These are phyloP conservation scores for Diospyros lotus DNA, from an alignment of 148 eudicot species.

Conservation along the genomic window DNA sequence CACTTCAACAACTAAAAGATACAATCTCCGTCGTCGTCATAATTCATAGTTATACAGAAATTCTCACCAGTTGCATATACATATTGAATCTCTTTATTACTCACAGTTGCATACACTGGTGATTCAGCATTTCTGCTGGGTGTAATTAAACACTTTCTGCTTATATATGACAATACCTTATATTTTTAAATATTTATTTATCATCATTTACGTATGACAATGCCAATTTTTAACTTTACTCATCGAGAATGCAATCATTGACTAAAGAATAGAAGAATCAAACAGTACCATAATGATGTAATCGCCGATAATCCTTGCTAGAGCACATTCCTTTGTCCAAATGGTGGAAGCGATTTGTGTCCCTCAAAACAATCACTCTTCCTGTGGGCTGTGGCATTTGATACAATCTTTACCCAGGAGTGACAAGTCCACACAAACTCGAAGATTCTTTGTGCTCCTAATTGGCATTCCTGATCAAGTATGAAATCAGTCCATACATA, in stretches of 20 bases:
- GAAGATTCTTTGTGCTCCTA: conserved; percentile 29
- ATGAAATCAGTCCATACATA: conserved; percentile 30
- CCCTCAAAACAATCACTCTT: conserved; percentile 30
- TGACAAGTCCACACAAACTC: conserved; percentile 37
- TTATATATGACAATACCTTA: too few relatives aligned
- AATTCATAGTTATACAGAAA: neutral
- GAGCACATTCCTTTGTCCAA: conserved; percentile 26
- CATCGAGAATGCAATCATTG: neutral
- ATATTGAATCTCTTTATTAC: neutral
- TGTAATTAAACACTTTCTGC: too few relatives aligned
- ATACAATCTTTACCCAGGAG: conserved; percentile 28
- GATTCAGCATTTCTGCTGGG: too few relatives aligned
- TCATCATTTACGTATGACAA: too few relatives aligned
- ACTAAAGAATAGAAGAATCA: neutral
- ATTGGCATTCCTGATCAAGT: conserved; percentile 21
- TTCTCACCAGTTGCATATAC: neutral
- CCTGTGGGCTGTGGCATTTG: conserved; percentile 18
- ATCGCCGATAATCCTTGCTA: conserved; percentile 32
- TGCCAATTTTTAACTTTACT: too few relatives aligned
- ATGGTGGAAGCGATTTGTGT: conserved; percentile 30
- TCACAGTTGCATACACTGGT: neutral
- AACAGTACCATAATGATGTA: neutral
- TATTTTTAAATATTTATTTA: too few relatives aligned
- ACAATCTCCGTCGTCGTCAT: conserved; percentile 40
- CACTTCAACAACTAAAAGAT: conserved; percentile 26